Conservation (phyloP, 2,329 filamentous ascomycete species). For the Xylariaceae sp. region DNA sequence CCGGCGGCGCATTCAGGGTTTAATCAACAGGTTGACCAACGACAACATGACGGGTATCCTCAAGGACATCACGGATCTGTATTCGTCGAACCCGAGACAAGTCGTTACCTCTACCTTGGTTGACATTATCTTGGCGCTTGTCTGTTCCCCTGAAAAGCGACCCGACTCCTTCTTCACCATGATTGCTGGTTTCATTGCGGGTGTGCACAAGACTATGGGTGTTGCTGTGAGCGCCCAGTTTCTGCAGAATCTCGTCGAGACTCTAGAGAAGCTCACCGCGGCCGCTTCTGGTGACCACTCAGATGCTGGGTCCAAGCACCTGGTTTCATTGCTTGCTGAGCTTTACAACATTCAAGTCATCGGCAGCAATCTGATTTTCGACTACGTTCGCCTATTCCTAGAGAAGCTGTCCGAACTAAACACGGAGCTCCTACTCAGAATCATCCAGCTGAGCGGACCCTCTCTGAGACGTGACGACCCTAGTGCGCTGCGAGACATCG, state of each 20-base stretch:
- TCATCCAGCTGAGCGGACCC: slow-evolving; percentile 76
- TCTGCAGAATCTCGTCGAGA: slow-evolving; percentile 69
- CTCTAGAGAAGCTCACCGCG: slow-evolving; percentile 63
- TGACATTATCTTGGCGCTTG: slow-evolving; percentile 69
- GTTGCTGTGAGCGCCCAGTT: slow-evolving; percentile 86
- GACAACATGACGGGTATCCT: slow-evolving; percentile 82
- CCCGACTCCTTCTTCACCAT: slow-evolving; percentile 88
- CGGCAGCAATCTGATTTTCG: slow-evolving; percentile 77
- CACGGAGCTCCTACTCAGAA: slow-evolving; percentile 78
- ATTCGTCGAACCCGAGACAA: slow-evolving; percentile 77
- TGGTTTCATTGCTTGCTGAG: slow-evolving; percentile 77
- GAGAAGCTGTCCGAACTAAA: slow-evolving; percentile 73
- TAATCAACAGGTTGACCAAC: slow-evolving; percentile 89
- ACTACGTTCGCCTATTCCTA: slow-evolving; percentile 79
- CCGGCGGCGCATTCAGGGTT: slow-evolving; percentile 75
- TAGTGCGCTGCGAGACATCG: slow-evolving; percentile 80
- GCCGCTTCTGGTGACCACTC: slow-evolving; percentile 35
- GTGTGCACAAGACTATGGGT: slow-evolving; percentile 80
- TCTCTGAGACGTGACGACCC: slow-evolving; percentile 86
- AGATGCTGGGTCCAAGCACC: slow-evolving; percentile 41
- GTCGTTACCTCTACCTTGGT: slow-evolving; percentile 78
- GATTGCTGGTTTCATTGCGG: slow-evolving; percentile 82
- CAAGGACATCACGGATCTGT: slow-evolving; percentile 74
- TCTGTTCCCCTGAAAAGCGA: slow-evolving; percentile 71
- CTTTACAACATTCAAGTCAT: slow-evolving; percentile 91